Base-by-base conservation (phyloP, 1,284 basidiomycete genomes). In the Bjerkandera adusta region DNA sequence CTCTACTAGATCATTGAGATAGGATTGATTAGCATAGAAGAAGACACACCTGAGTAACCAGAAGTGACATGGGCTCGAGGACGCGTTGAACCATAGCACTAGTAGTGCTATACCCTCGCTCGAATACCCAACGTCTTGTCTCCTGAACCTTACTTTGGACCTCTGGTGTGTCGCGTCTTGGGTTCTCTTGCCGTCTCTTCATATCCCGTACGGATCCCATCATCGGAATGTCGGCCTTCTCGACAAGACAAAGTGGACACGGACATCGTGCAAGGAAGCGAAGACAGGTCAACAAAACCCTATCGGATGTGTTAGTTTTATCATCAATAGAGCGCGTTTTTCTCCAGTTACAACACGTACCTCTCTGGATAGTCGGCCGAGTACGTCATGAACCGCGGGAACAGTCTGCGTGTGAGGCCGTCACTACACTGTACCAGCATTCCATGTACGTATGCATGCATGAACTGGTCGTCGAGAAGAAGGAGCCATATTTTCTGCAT, bases 331-430 rank as follows among this genome's bases (percentile, higher is more conserved):
- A 15, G 24, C n/a, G n/a, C n/a, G n/a, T n/a, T 12, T 16, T 18
- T 6, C 25, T 6, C n/a, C 10, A 27, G 44, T 29, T 30, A 11
- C 5, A 30, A 40, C 8, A 43, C 54, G 15, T 30, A 61, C 57
- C 57, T 56, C 25, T 59, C 57, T 1, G 56, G 52, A 58, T 70
- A 71, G 49, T 72, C 69, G 0, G 66, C 57, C 1, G 52, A 54
- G 24, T 59, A 57, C 0, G 53, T 52, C 18, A 55, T 47, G 13
- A 61, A 43, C 2, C 56, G 47, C 7, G 56, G 57, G 26, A 54
- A 61, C 1, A 56, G 18, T 2, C 54, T 46, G 5, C 54, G 42
- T 5, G 7, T 1, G 13, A 61, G 30, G 1, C 55, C 51, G 34
- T 61, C 57, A 1, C 38, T 45, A 36, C 55, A 60, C 1, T 48